phyloP scores from a whole-genome alignment of 2,329 filamentous ascomycete genomes.

The Dactylellina parvicollis region DNA sequence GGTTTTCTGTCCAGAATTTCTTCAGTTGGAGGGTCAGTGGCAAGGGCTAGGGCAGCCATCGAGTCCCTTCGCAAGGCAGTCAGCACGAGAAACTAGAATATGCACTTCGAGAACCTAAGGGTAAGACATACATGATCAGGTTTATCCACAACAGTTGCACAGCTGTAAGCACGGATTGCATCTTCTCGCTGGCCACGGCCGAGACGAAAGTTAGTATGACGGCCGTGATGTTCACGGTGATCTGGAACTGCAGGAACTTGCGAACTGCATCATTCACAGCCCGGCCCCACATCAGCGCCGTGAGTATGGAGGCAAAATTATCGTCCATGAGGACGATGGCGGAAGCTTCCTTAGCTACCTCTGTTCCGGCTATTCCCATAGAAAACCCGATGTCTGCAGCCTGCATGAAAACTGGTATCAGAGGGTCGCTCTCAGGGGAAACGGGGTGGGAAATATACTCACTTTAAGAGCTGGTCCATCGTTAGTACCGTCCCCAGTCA shows the following conservation, averaged over 20 bases:
- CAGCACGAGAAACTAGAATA: slow-evolving; percentile 1
- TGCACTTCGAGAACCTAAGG: neutral
- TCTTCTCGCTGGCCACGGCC: slow-evolving; percentile 68
- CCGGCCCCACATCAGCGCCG: slow-evolving; percentile 73
- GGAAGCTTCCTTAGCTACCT: slow-evolving; percentile 75
- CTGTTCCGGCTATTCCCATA: slow-evolving; percentile 74
- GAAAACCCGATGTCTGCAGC: slow-evolving; percentile 74
- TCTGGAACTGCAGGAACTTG: slow-evolving; percentile 75
- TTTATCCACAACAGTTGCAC: slow-evolving; percentile 76
- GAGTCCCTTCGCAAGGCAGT: slow-evolving; percentile 64
- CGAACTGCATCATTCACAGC: slow-evolving; percentile 74
- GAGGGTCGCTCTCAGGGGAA: slow-evolving; percentile 59
- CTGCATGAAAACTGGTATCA: slow-evolving; percentile 57
- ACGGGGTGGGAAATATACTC: slow-evolving; percentile 61
- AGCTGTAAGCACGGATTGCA: slow-evolving; percentile 71
- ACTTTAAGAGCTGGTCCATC: slow-evolving; percentile 73
- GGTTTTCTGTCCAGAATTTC: slow-evolving; percentile 68
- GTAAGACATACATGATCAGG: slow-evolving; percentile 73
- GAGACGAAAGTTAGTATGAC: slow-evolving; percentile 73
- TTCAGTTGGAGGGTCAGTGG: slow-evolving; percentile 70
- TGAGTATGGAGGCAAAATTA: slow-evolving; percentile 74
- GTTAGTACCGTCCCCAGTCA: slow-evolving; percentile 72
- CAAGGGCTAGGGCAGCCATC: slow-evolving; percentile 73
- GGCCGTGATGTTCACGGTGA: slow-evolving; percentile 76
- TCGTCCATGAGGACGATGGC: slow-evolving; percentile 74